Conservation (phyloP, 2,329 filamentous ascomycete genomes). For the Bertia moriformis region DNA sequence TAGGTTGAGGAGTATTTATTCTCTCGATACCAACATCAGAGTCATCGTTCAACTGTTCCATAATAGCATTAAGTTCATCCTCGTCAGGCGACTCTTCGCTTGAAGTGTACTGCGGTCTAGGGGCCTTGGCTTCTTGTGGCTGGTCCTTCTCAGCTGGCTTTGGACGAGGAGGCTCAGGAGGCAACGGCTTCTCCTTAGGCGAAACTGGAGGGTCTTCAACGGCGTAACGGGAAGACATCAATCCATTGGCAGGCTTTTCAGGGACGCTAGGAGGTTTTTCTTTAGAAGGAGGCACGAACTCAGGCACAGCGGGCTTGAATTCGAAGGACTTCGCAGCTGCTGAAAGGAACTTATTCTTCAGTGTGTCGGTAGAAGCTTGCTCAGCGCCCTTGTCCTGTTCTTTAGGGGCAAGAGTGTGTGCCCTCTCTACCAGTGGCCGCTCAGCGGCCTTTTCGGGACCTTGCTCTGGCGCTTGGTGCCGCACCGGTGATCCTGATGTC, state of each 20-base stretch:
- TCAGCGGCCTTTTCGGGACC: background rate
- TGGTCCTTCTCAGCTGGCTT: background rate
- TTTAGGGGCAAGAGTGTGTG: too few species aligned
- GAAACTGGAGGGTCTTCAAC: background rate
- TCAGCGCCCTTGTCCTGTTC: too few species aligned
- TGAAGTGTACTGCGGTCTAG: too few species aligned
- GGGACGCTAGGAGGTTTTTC: background rate
- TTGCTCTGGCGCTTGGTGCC: too few species aligned
- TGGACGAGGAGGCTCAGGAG: background rate
- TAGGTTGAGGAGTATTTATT: background rate
- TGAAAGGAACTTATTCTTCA: background rate
- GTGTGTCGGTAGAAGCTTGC: background rate
- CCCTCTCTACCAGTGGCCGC: too few species aligned
- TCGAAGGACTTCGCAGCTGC: background rate
- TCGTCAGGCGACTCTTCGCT: background rate
- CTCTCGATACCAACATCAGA: background rate
- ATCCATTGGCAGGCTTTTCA: background rate
- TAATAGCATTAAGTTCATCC: background rate
- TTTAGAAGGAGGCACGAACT: background rate
- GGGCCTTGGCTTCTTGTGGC: background rate
- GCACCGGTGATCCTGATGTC: too few species aligned
- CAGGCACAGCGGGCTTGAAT: constrained; percentile 1
- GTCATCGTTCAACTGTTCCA: background rate
- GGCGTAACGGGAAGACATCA: background rate
- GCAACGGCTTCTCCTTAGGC: background rate